Evolutionary conservation across 306 rosid genomes (phyloP).

Genomic region (Acacia crassicarpa): DNA sequence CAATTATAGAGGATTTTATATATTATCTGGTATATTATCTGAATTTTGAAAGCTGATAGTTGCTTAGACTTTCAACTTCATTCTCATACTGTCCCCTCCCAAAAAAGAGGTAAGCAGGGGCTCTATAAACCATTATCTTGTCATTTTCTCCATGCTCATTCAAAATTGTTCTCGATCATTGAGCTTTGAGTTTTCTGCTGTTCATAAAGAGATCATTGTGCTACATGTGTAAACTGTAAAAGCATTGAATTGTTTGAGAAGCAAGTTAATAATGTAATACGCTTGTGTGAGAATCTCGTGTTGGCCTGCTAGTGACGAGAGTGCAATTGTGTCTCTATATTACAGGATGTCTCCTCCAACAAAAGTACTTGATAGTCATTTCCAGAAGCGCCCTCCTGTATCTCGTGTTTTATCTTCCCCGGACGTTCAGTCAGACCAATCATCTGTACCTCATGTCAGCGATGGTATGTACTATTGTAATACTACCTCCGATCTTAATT

Average conservation of each 20-base stretch:
- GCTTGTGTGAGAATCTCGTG: background rate
- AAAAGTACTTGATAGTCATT: constrained; percentile 52
- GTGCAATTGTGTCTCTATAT: constrained; percentile 8
- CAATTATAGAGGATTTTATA: background rate
- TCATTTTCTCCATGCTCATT: background rate
- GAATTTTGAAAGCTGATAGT: background rate
- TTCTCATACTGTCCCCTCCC: background rate
- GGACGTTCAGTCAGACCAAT: constrained; percentile 55
- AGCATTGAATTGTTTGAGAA: background rate
- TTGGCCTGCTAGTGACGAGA: background rate
- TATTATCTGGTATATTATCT: background rate
- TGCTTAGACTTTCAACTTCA: background rate
- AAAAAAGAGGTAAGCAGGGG: background rate
- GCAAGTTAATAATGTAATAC: background rate
- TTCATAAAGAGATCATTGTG: background rate
- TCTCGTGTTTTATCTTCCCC: constrained; percentile 58
- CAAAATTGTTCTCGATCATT: background rate
- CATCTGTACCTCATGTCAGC: constrained; percentile 42
- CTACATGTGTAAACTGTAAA: background rate
- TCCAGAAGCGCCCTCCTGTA: constrained; percentile 48
- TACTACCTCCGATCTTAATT: too few relatives aligned
- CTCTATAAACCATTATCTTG: background rate
- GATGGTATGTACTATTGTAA: constrained; percentile 45
- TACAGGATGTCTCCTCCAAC: constrained; percentile 47
- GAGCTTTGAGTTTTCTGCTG: background rate